Evolutionary conservation across 2,329 filamentous ascomycete genomes (phyloP).

Genomic region (Pseudogymnoascus sp.): DNA sequence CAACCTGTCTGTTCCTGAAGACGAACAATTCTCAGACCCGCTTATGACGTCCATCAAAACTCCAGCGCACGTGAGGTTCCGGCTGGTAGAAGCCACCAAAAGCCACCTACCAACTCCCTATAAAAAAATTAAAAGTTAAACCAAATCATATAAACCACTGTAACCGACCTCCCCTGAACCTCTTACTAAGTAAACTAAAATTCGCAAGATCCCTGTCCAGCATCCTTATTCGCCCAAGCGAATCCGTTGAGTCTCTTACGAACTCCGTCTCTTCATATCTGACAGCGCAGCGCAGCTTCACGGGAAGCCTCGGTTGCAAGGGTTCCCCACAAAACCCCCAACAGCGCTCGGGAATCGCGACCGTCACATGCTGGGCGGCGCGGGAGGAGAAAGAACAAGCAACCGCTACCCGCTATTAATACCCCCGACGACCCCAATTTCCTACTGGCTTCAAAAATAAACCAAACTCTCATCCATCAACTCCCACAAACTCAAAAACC

Average conservation of each 20-base stretch:
- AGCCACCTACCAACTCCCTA: neutral
- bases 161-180: neutral
- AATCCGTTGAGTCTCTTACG: neutral
- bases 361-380: constrained; percentile 2
- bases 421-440: neutral
- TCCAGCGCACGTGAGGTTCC: neutral
- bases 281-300: neutral
- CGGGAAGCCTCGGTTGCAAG: neutral
- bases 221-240: too few species aligned
- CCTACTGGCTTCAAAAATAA: neutral
- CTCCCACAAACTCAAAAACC: neutral
- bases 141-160: neutral
- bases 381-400: neutral
- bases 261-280: neutral
- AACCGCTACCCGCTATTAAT: neutral
- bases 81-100: neutral
- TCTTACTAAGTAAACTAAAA: neutral
- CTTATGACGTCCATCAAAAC: neutral
- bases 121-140: neutral
- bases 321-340: constrained; percentile 8
- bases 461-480: neutral
- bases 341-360: neutral
- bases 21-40: neutral
- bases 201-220: neutral
- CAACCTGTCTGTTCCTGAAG: neutral